Conservation (phyloP, 257 asterid genomes). For the Echium plantagineum region DNA sequence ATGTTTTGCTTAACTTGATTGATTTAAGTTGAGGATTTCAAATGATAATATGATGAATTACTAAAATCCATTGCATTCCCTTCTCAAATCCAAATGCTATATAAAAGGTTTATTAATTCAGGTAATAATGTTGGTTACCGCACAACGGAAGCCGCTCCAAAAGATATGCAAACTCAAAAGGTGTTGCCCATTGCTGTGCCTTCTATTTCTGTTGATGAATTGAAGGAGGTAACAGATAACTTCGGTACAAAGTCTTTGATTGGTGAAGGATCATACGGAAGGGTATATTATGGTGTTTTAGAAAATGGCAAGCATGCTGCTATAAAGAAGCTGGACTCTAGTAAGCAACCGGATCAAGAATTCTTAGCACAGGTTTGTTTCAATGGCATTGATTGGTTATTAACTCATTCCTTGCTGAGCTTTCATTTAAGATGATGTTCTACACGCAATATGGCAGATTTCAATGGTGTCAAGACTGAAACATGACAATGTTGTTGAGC, state of each 20-base stretch:
- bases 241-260: slow-evolving; percentile 54
- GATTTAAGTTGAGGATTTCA: background rate
- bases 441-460: slow-evolving; percentile 30
- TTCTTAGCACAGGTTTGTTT: slow-evolving; percentile 52
- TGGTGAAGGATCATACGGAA: slow-evolving; percentile 82
- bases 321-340: slow-evolving; percentile 72
- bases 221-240: slow-evolving; percentile 56
- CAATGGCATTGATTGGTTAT: background rate
- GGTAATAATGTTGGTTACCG: slow-evolving; percentile 41
- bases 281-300: slow-evolving; percentile 58
- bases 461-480: slow-evolving; percentile 73
- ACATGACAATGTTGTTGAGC: slow-evolving; percentile 54
- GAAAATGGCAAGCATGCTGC: slow-evolving; percentile 58
- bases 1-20: background rate
- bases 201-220: slow-evolving; percentile 51
- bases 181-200: slow-evolving; percentile 66
- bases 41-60: too few species aligned
- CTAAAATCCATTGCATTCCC: background rate
- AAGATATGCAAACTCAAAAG: slow-evolving; percentile 31
- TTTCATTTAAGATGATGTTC: slow-evolving; percentile 1
- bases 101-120: slow-evolving; percentile 4
- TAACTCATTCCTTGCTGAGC: background rate
- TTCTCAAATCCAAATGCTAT: background rate
- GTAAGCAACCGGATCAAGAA: slow-evolving; percentile 75
- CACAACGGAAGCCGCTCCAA: slow-evolving; percentile 43